Base-by-base conservation (phyloP, 345 rosid species). In the Diplotaxis tenuifolia region DNA sequence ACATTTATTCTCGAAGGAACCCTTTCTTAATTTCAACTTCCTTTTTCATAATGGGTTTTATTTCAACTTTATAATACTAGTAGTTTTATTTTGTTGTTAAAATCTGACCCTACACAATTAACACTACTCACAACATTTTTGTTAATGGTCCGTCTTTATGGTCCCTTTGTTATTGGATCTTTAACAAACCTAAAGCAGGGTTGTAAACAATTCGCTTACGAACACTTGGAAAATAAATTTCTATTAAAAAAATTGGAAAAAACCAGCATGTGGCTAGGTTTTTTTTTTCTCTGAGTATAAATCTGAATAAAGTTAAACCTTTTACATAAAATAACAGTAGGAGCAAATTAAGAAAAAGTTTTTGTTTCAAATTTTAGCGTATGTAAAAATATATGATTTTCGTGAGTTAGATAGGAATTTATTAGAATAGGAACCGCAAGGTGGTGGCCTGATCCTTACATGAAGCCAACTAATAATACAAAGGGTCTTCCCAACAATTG, bases 401-500 rank as follows among this genome's bases (percentile, higher is more conserved):
- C 54, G 15, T 18, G 58, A 74, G 56, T 62, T 75, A 31, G 73
- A 75, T 60, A 75, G 47, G 68, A 75, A 68, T 75, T 67, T 67
- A 67, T 68, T 61, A 68, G 79, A 75, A 75, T 61, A 75, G 5
- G 74, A 75, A 75, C 61, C 4, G 28, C 4, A n/a, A n/a, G 74
- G 69, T 68, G 78, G 73, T 61, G 74, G 74, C 74, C 69, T 75
- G 63, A 68, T 68, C 61, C 58, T 61, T 57, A 75, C 74, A 75
- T 75, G 78, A 68, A 53, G 50, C 74, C 74, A 75, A 68, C 78
- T 68, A 75, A 38, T 67, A 67, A 61, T 75, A 61, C 63, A 62
- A 61, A 75, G 36, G 20, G 63, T 38, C 49, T 75, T 52, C 32
- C 31, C 19, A 40, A 25, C 58, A 58, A 28, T 40, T 75, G 63